A percentile compares a stretch with the other conserved stretches of the same genome.
phyloP scores from a whole-genome alignment of 257 asterid species.

The Lycium barbarum region DNA sequence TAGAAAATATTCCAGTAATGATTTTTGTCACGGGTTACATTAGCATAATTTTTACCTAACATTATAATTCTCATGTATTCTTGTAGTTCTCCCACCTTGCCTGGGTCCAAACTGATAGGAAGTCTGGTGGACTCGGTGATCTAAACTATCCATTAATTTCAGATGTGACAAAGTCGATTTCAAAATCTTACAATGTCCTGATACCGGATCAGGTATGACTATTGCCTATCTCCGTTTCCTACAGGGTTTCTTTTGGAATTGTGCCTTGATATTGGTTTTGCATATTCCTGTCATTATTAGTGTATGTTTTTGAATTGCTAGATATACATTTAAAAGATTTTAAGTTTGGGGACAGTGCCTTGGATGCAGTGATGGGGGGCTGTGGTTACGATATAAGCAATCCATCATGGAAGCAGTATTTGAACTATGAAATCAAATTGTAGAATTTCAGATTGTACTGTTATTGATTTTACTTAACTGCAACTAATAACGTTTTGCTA shows the following conservation, averaged over 20 bases:
- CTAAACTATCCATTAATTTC: conserved; percentile 82
- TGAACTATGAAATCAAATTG: background rate
- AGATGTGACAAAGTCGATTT: conserved; percentile 82
- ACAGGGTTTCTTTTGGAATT: background rate
- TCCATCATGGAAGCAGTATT: background rate
- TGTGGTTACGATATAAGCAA: background rate
- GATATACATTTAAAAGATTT: background rate
- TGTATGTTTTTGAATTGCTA: background rate
- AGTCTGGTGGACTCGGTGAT: conserved; percentile 96
- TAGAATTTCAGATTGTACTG: background rate
- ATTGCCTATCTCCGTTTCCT: background rate
- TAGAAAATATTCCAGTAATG: background rate
- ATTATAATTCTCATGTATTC: conserved; percentile 18
- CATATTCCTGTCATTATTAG: background rate
- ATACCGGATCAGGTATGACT: conserved; percentile 77
- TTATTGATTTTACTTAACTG: background rate
- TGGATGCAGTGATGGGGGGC: background rate
- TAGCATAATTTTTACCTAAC: background rate
- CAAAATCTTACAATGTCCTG: conserved; percentile 68
- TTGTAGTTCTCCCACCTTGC: conserved; percentile 75
- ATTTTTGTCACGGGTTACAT: background rate
- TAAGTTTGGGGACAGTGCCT: background rate
- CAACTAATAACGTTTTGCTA: background rate
- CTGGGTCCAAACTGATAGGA: conserved; percentile 97
- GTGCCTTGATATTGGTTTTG: background rate